A percentile compares a stretch with the other conserved stretches of the same genome.
These are phyloP conservation scores for Xylaria venustula DNA, from an alignment of 495 filamentous ascomycete species.

Conservation along the genomic window DNA sequence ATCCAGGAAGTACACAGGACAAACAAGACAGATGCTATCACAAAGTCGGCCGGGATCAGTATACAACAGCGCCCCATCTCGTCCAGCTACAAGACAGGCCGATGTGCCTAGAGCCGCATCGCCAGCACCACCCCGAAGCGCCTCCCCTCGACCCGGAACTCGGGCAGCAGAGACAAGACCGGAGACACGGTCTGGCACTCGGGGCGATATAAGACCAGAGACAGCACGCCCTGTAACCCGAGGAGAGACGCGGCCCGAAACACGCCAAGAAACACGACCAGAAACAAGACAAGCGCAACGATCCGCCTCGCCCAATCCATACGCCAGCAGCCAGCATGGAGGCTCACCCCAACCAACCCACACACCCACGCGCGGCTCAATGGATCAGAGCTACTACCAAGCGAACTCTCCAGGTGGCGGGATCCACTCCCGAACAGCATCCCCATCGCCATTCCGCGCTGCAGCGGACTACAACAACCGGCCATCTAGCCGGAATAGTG, in stretches of 20 bases:
- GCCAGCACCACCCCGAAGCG: slow-evolving; percentile 49
- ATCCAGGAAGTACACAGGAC: slow-evolving; percentile 78
- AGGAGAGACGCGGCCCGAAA: too few species aligned
- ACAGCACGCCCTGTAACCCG: too few species aligned
- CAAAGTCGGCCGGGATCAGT: slow-evolving; percentile 47
- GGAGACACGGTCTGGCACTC: neutral
- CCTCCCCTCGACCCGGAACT: slow-evolving; percentile 51
- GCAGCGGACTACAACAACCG: slow-evolving; percentile 58
- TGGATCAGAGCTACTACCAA: slow-evolving; percentile 56
- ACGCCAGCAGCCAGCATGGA: slow-evolving; percentile 43
- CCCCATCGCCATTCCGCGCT: slow-evolving; percentile 50
- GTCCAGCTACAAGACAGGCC: slow-evolving; percentile 45
- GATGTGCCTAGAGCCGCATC: slow-evolving; percentile 52
- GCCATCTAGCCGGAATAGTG: slow-evolving; percentile 60
- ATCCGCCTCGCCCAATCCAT: slow-evolving; percentile 53
- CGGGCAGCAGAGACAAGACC: slow-evolving; percentile 11
- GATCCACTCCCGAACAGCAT: slow-evolving; percentile 52
- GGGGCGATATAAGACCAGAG: too few species aligned
- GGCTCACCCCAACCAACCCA: slow-evolving; percentile 33
- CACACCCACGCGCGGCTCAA: slow-evolving; percentile 50
- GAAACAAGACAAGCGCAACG: slow-evolving; percentile 35
- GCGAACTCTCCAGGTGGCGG: slow-evolving; percentile 56
- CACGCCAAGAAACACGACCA: too few species aligned
- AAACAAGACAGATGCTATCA: slow-evolving; percentile 76
- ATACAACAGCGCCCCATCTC: slow-evolving; percentile 31